These are phyloP conservation scores for Angomonas desouzai DNA, from an alignment of 208 protist species.

Conservation along the genomic window DNA sequence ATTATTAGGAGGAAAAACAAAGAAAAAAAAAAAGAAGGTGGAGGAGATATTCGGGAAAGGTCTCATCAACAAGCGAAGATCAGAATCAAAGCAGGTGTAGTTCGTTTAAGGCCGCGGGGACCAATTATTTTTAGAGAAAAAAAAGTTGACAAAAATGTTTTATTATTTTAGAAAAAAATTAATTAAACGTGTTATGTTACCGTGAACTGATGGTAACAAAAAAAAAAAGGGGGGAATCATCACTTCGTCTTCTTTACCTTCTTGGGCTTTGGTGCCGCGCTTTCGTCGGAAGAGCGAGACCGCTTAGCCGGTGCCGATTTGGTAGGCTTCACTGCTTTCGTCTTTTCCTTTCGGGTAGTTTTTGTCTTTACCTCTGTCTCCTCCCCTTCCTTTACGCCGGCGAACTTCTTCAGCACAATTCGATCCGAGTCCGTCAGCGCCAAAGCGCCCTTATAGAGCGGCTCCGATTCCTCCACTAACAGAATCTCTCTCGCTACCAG, in stretches of 20 bases:
- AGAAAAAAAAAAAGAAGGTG: slow-evolving; percentile 7
- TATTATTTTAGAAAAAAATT: slow-evolving; percentile 9
- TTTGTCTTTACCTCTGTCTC: neutral
- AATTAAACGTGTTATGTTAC: slow-evolving; percentile 7
- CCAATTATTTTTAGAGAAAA: neutral
- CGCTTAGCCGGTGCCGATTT: neutral
- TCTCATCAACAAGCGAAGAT: neutral
- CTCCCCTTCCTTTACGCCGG: slow-evolving; percentile 28
- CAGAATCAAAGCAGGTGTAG: too few relatives aligned
- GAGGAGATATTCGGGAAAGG: neutral
- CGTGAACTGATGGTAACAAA: neutral
- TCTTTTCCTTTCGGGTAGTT: neutral
- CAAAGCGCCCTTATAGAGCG: slow-evolving; percentile 55
- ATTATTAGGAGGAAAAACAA: neutral
- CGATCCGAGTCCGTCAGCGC: slow-evolving; percentile 38
- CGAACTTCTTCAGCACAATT: slow-evolving; percentile 32
- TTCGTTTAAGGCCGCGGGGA: neutral
- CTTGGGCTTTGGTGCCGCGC: slow-evolving; percentile 17
- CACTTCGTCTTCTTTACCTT: slow-evolving; percentile 16
- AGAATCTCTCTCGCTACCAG: slow-evolving; percentile 81
- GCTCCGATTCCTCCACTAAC: slow-evolving; percentile 38
- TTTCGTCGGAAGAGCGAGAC: neutral
- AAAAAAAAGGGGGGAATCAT: neutral
- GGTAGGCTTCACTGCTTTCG: slow-evolving; percentile 8
- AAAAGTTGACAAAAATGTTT: slow-evolving; percentile 2